Percentiles rank a stretch among this genome's conserved stretches.
Conservation (phyloP, 768 basidiomycete genomes). For the Xerocomellus amylosporus region DNA sequence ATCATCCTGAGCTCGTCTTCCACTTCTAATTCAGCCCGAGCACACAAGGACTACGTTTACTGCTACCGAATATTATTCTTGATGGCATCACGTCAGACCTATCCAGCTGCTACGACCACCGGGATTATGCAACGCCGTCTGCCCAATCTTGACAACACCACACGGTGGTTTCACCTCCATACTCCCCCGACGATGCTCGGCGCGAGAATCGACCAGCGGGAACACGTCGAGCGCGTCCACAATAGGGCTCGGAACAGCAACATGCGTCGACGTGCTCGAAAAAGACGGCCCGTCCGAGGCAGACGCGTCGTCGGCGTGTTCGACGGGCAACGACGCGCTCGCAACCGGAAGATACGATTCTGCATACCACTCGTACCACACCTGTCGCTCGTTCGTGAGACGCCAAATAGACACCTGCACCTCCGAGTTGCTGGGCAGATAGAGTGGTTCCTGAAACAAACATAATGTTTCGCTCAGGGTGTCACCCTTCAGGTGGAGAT, state of each 20-base stretch:
- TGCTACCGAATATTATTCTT: not conserved
- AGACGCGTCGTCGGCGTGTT: slow-evolving; percentile 15
- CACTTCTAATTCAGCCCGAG: no score
- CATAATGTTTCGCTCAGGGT: not conserved
- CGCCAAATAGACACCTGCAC: slow-evolving; percentile 94
- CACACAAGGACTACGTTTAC: not conserved
- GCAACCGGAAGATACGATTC: slow-evolving; percentile 83
- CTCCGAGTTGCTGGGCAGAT: slow-evolving; percentile 89
- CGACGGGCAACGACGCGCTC: slow-evolving; percentile 26
- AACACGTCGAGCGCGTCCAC: slow-evolving; percentile 61
- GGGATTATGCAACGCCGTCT: slow-evolving; percentile 90
- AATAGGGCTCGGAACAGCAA: slow-evolving; percentile 60
- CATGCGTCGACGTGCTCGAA: slow-evolving; percentile 28
- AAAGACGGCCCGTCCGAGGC: slow-evolving; percentile 21
- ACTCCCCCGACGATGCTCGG: slow-evolving; percentile 10
- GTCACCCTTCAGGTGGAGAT: not conserved
- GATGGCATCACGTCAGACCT: slow-evolving; percentile 45
- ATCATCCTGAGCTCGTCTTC: no score
- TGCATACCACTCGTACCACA: slow-evolving; percentile 99
- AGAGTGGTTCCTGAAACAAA: slow-evolving; percentile 74
- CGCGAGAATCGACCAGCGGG: slow-evolving; percentile 15
- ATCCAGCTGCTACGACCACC: slow-evolving; percentile 92
- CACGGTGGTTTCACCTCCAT: slow-evolving; percentile 26
- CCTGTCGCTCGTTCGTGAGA: slow-evolving; percentile 79
- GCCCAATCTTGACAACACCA: slow-evolving; percentile 83